A percentile compares a stretch with the other conserved stretches of the same genome.
Conservation (phyloP, 305 asterid species). For the Fraxinus platypoda region DNA sequence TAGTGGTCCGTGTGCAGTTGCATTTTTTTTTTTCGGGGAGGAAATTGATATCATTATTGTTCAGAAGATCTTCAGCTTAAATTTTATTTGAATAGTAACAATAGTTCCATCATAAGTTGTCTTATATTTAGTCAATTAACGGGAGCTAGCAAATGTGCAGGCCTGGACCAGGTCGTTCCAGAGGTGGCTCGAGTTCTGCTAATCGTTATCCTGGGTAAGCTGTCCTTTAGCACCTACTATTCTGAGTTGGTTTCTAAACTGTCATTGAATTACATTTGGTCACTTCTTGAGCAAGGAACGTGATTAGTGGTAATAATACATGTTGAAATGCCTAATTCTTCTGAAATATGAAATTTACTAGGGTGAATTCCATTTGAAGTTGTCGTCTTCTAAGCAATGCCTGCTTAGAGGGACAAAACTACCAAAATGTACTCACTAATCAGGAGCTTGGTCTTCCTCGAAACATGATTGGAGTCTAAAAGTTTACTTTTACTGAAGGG, state of each 20-base stretch:
- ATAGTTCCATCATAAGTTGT: not conserved
- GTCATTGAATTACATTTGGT: not conserved
- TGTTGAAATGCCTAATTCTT: not conserved
- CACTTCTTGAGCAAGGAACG: not conserved
- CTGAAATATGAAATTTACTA: not conserved
- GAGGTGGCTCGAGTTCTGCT: slow-evolving; percentile 46
- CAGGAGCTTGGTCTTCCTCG: not conserved
- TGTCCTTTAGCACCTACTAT: not conserved
- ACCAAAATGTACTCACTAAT: not conserved
- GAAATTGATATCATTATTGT: not conserved
- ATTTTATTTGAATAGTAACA: not conserved
- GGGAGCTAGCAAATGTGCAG: slow-evolving; percentile 31
- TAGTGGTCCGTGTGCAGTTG: not conserved
- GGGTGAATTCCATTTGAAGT: no score
- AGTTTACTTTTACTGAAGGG: not conserved
- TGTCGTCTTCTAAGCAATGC: not conserved
- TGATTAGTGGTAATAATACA: not conserved
- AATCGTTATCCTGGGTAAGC: slow-evolving; percentile 56
- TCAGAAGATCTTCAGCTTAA: not conserved
- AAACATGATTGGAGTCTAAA: not conserved
- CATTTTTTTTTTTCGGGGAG: not conserved
- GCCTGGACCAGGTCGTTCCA: slow-evolving; percentile 51
- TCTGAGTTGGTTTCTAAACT: not conserved
- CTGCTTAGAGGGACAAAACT: not conserved
- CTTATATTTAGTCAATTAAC: not conserved